Evolutionary conservation across 2,329 filamentous ascomycete species (phyloP), one percentile per base, ranked within the genome.

Genomic region (Diplodia mutila): DNA sequence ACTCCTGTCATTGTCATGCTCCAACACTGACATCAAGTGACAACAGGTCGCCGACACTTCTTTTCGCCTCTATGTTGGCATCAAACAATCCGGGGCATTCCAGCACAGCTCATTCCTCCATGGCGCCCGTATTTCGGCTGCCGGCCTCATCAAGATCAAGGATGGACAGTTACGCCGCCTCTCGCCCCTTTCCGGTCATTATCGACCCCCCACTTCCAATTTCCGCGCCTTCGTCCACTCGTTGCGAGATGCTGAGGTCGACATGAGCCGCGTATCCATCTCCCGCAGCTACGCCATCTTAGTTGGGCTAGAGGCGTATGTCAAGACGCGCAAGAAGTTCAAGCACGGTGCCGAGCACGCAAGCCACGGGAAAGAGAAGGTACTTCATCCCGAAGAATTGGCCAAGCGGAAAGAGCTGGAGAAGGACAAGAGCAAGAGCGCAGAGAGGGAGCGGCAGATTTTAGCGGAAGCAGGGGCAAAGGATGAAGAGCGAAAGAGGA

Each of bases 71-170:
- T 97, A 97, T 76, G 88, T 97, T 39, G 93, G 93, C 57, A 95
- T 97, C 81, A 97, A 97, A 75, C 88, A 91, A 76, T 90, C 89
- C 4, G 94, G 94, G 12, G 89, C 91, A 4, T 97, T 97, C 74
- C 94, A 97, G 74, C 94, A 97, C 78, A 94, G 90, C 14, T 95
- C 92, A 0, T 97, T 97, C 74, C 84, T 97, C 1, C 91, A 94
- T 69, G 94, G 93, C 27, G 86, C 89, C 11, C 88, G 93, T 14
- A 93, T 97, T 64, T 88, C 89, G 0, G 90, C 93, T 0, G 94
- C 94, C 4, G 94, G 94, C 0, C 82, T 94, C 29, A 93, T 97
- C 76, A 93, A 91, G 77, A 89, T 97, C 75, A 92, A 92, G 75
- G 84, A 93, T 71, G 94, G 94, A 1, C 87, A 91, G 34, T 78